These are phyloP conservation scores for Aspergillus biplanus DNA, from an alignment of 495 filamentous ascomycete genomes.

Conservation along the genomic window DNA sequence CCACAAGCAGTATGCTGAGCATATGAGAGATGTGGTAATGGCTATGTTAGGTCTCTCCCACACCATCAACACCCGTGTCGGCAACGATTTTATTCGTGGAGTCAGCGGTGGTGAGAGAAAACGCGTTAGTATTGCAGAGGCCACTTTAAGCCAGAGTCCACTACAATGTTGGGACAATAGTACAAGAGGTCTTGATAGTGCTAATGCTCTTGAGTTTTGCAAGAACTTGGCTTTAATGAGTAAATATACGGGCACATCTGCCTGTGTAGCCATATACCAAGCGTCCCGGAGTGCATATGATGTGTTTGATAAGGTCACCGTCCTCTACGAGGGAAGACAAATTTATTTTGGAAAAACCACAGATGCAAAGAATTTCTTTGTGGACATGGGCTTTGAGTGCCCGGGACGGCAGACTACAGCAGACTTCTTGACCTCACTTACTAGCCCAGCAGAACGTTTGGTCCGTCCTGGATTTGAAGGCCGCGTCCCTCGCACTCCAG, in stretches of 20 bases:
- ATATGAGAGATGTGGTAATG: conserved; percentile 58
- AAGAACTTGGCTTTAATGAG: conserved; percentile 72
- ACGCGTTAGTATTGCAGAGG: conserved; percentile 56
- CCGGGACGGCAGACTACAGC: conserved; percentile 61
- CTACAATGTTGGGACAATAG: conserved; percentile 83
- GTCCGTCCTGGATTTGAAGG: conserved; percentile 61
- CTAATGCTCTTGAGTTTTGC: conserved; percentile 71
- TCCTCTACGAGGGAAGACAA: conserved; percentile 64
- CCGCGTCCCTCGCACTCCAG: conserved; percentile 66
- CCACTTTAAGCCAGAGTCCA: conserved; percentile 68
- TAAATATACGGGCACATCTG: conserved; percentile 69
- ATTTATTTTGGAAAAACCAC: conserved; percentile 63
- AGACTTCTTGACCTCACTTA: conserved; percentile 74
- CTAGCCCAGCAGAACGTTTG: conserved; percentile 62
- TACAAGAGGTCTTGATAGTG: conserved; percentile 80
- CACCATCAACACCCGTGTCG: conserved; percentile 52
- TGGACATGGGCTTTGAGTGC: conserved; percentile 57
- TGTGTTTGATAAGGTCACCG: conserved; percentile 59
- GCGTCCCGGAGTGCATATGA: conserved; percentile 80
- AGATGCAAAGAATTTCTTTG: conserved; percentile 61
- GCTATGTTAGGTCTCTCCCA: conserved; percentile 61
- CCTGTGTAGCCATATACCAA: conserved; percentile 79
- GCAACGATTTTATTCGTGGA: conserved; percentile 57
- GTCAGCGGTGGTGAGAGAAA: conserved; percentile 91
- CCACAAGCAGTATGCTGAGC: conserved; percentile 37